Conservation (phyloP, 75 land plant species). For the Cupressus sempervirens region DNA sequence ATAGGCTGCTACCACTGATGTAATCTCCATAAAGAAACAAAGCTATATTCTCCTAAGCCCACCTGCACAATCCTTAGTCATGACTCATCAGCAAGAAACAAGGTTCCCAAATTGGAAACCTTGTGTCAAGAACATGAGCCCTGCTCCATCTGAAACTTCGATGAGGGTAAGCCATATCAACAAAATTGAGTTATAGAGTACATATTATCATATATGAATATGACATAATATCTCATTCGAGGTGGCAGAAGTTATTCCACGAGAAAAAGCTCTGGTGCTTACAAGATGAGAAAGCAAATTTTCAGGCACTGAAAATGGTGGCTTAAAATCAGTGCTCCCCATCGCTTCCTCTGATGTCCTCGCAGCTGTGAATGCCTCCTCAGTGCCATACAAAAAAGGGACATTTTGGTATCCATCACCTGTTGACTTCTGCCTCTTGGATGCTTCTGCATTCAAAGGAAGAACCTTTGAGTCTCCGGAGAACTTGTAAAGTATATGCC, state of each 20-base stretch:
- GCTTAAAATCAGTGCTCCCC: conserved; percentile 31
- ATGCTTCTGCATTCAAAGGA: conserved; percentile 25
- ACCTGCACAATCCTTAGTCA: conserved; percentile 64
- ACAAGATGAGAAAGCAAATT: conserved; percentile 48
- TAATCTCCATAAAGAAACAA: conserved; percentile 13
- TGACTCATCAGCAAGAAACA: conserved; percentile 44
- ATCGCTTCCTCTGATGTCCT: conserved; percentile 26
- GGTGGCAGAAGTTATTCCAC: not conserved
- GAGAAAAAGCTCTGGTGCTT: conserved; percentile 24
- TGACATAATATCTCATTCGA: conserved; percentile 10
- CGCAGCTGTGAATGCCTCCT: conserved; percentile 11
- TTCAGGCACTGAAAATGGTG: conserved; percentile 78
- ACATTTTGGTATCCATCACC: conserved; percentile 45
- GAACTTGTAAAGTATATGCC: not conserved
- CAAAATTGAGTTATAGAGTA: not conserved
- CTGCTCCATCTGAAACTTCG: conserved; percentile 71
- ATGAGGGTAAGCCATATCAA: conserved; percentile 37
- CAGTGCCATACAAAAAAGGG: conserved; percentile 57
- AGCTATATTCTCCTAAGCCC: conserved; percentile 50
- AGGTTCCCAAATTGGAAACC: conserved; percentile 51
- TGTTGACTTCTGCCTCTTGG: conserved; percentile 13
- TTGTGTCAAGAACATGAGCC: conserved; percentile 31
- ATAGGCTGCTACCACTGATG: conserved; percentile 12
- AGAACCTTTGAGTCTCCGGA: not conserved
- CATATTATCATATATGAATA: conserved; percentile 18